Base-by-base conservation (phyloP, 2,329 filamentous ascomycete species). In the Xylaria arbuscula region DNA sequence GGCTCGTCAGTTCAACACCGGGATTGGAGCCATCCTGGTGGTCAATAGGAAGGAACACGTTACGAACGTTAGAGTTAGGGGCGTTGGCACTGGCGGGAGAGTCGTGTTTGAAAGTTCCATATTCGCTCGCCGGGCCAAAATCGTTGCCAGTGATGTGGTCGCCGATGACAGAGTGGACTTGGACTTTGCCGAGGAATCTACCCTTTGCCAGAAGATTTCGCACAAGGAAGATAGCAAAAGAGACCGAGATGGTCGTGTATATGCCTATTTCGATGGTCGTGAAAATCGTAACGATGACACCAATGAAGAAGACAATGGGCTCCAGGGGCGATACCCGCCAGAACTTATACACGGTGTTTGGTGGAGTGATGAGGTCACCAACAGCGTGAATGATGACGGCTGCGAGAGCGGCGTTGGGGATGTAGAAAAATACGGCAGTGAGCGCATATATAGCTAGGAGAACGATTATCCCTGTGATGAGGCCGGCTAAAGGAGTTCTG, bases 381-480 rank as follows among this genome's bases (percentile, higher is more conserved):
- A 98, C 95, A 2, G 96, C 96, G 78, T 98, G 95, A 71, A 98
- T 97, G 72, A 98, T 98, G 76, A 98, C 93, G 32, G 90, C 96
- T 0, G 94, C 87, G 1, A 98, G 87, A 3, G 90, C 87, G 5
- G 94, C 89, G 69, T 86, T 92, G 0, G 95, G 93, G 67, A 98
- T 98, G 80, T 96, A 98, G 83, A 90, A 98, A 86, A 98, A 98
- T 34, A 98, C 90, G 0, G 91, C 89, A 0, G 95, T 91, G 57
- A 98, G 83, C 11, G 93, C 92, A 76, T 98, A 98, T 70, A 97
- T 93, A 42, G 96, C 94, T 9, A 98, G 83, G 0, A 98, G 86
- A 3, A 98, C 95, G 15, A 98, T 87, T 15, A 92, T 62, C 0
- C 92, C 94, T 8, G 94, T 98, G 71, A 98, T 92, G 50, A 97